Evolutionary conservation across 2,329 filamentous ascomycete genomes (phyloP).

Genomic region (Biscogniauxia marginata): DNA sequence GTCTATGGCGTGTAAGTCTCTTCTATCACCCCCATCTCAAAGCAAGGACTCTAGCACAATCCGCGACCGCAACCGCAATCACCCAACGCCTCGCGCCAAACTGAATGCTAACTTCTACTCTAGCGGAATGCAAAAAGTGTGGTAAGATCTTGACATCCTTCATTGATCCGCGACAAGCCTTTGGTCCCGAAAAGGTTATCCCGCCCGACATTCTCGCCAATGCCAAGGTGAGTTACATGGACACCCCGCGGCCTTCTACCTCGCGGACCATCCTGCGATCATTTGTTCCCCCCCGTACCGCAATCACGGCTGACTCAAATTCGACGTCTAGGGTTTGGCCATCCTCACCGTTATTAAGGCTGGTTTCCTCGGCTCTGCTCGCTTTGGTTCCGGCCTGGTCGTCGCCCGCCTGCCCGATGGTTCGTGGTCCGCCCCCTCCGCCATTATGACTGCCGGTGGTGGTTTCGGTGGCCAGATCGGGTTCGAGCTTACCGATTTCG

Average conservation of each 20-base stretch:
- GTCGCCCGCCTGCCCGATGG: slow-evolving; percentile 77
- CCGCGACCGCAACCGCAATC: too few relatives aligned
- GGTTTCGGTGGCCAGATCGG: slow-evolving; percentile 86
- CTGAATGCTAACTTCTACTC: slow-evolving; percentile 14
- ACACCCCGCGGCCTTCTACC: slow-evolving; percentile 1
- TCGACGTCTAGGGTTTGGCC: slow-evolving; percentile 63
- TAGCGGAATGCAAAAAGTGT: slow-evolving; percentile 97
- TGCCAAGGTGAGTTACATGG: slow-evolving; percentile 67
- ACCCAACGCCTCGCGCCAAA: slow-evolving; percentile 11
- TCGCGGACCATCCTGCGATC: slow-evolving; percentile 7
- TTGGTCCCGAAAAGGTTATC: slow-evolving; percentile 96
- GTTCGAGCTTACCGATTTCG: slow-evolving; percentile 88
- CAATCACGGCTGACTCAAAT: slow-evolving; percentile 4
- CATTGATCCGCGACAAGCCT: slow-evolving; percentile 87
- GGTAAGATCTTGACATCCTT: slow-evolving; percentile 94
- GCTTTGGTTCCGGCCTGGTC: slow-evolving; percentile 79
- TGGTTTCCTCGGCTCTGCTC: slow-evolving; percentile 78
- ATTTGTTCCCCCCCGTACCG: neutral
- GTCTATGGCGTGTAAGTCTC: slow-evolving; percentile 64
- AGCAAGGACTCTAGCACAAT: slow-evolving; percentile 10
- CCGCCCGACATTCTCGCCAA: slow-evolving; percentile 84
- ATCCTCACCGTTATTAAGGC: slow-evolving; percentile 86
- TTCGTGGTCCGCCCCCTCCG: slow-evolving; percentile 77
- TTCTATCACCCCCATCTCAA: slow-evolving; percentile 18
- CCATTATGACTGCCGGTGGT: slow-evolving; percentile 76